These are phyloP conservation scores for Cardamine occulta DNA, from an alignment of 345 rosid species.

Conservation along the genomic window DNA sequence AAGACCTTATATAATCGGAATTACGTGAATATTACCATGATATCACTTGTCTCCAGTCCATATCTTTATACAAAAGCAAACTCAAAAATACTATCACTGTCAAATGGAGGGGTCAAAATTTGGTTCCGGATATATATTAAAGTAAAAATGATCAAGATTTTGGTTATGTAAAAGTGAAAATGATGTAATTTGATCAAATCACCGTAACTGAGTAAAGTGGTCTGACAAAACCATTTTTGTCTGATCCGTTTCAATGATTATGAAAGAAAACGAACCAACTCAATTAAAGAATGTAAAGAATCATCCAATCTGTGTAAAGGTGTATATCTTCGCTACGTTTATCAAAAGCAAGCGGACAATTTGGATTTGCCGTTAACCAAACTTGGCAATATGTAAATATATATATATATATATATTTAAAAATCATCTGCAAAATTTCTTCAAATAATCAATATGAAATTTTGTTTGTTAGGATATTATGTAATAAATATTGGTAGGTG, in stretches of 20 bases:
- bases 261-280: conserved; percentile 20
- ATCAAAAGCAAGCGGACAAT: conserved; percentile 14
- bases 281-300: conserved; percentile 20
- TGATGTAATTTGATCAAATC: conserved; percentile 10
- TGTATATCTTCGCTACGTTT: background rate
- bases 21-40: background rate
- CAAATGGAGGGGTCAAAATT: conserved; percentile 3
- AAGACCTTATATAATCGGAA: background rate
- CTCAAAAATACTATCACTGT: conserved; percentile 24
- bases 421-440: background rate
- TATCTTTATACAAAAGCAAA: background rate
- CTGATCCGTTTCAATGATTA: conserved; percentile 24
- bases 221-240: conserved; percentile 30
- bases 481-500: conserved; percentile 30
- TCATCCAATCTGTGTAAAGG: conserved; percentile 20
- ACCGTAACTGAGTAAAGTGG: background rate
- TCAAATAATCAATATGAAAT: background rate
- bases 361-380: conserved; percentile 1
- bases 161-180: conserved; percentile 25
- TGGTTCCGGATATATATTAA: conserved; percentile 1
- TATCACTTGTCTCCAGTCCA: background rate
- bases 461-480: conserved; percentile 24
- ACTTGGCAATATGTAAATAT: background rate
- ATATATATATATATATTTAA: background rate
- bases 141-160: conserved; percentile 16